Conservation (phyloP, 345 rosid species). For the Corchorus olitorius region DNA sequence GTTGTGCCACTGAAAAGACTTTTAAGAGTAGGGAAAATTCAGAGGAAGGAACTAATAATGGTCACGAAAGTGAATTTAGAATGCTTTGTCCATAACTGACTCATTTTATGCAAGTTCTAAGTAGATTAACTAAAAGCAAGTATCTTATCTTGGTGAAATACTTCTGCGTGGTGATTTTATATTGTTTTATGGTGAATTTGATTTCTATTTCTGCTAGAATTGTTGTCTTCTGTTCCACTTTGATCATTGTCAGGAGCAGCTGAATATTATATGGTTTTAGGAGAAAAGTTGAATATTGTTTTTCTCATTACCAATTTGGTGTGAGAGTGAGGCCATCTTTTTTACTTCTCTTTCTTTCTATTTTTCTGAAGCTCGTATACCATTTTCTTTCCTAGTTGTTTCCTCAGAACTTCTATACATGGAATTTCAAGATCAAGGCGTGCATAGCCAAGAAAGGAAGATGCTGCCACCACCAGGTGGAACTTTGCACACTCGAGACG, state of each 20-base stretch:
- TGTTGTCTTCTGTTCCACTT: neutral
- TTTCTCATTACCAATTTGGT: neutral
- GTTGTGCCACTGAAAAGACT: neutral
- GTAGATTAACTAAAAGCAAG: neutral
- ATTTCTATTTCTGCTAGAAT: neutral
- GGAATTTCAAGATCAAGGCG: slow-evolving; percentile 18
- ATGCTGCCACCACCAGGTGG: slow-evolving; percentile 54
- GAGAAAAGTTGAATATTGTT: neutral
- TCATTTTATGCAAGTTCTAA: neutral
- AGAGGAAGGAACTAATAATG: too few relatives aligned
- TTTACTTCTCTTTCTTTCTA: neutral
- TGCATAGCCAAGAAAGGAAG: neutral
- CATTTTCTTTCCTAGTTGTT: slow-evolving; percentile 6
- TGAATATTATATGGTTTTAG: neutral
- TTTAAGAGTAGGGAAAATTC: too few relatives aligned
- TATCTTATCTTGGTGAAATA: neutral
- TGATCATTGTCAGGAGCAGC: neutral
- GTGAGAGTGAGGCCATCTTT: neutral
- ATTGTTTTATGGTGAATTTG: neutral
- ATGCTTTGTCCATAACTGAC: neutral
- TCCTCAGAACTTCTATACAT: neutral
- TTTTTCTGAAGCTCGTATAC: neutral
- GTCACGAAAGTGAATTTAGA: neutral
- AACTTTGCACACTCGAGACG: slow-evolving; percentile 53
- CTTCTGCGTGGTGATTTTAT: neutral